These are phyloP conservation scores for Backusella circina DNA, from an alignment of 192 early-diverging fungal species.

Conservation along the genomic window DNA sequence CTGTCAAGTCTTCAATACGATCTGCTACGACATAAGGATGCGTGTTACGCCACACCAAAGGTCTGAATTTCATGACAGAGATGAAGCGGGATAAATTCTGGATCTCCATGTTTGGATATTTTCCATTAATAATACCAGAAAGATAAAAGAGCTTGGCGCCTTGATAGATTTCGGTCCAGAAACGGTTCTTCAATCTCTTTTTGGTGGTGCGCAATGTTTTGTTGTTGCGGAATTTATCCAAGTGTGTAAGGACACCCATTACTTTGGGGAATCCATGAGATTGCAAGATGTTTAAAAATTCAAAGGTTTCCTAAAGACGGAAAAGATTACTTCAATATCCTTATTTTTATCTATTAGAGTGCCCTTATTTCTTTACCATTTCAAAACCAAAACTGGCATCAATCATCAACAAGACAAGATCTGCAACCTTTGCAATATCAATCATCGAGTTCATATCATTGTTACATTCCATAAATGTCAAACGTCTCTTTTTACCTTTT, in stretches of 20 bases:
- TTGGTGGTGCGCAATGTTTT: slow-evolving; percentile 86
- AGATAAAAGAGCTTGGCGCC: slow-evolving; percentile 98
- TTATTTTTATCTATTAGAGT: background rate
- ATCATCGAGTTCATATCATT: slow-evolving; percentile 99
- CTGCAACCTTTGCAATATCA: slow-evolving; percentile 95
- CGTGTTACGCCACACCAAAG: slow-evolving; percentile 93
- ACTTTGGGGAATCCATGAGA: slow-evolving; percentile 96
- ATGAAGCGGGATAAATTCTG: slow-evolving; percentile 95
- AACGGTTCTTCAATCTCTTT: slow-evolving; percentile 95
- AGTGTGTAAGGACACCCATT: slow-evolving; percentile 96
- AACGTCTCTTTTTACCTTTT: slow-evolving; percentile 80
- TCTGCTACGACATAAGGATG: slow-evolving; percentile 98
- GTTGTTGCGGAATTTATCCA: slow-evolving; percentile 94
- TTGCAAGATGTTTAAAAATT: slow-evolving; percentile 97
- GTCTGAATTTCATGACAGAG: slow-evolving; percentile 98
- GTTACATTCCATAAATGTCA: slow-evolving; percentile 96
- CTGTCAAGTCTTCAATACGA: slow-evolving; percentile 94
- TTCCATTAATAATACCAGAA: slow-evolving; percentile 92
- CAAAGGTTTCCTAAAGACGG: slow-evolving; percentile 87
- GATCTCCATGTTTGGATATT: slow-evolving; percentile 91
- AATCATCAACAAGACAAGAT: slow-evolving; percentile 90
- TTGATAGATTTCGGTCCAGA: slow-evolving; percentile 99
- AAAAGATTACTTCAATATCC: background rate
- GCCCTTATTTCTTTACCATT: slow-evolving; percentile 59
- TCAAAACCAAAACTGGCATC: slow-evolving; percentile 99